A percentile compares a stretch with the other conserved stretches of the same genome.
phyloP scores from a whole-genome alignment of 2,329 filamentous ascomycete species.

The Exophiala xenobiotica region DNA sequence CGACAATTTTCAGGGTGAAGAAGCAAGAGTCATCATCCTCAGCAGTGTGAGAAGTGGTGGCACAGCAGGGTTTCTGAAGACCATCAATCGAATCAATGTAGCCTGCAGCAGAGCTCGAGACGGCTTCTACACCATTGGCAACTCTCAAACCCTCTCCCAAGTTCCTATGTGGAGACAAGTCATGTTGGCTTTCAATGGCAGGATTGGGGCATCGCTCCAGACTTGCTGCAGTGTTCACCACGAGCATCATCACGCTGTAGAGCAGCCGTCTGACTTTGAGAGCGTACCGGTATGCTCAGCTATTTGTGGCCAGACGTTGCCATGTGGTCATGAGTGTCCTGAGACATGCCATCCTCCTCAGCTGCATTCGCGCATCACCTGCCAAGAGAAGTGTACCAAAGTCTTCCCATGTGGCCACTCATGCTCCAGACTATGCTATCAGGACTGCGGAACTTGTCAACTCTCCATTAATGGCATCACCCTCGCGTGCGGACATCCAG shows the following conservation, averaged over 20 bases:
- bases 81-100: slow-evolving; percentile 38
- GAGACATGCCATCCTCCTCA: slow-evolving; percentile 28
- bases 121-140: slow-evolving; percentile 39
- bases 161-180: slow-evolving; percentile 35
- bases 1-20: slow-evolving; percentile 40
- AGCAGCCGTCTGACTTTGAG: slow-evolving; percentile 31
- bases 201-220: slow-evolving; percentile 31
- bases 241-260: slow-evolving; percentile 18
- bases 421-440: slow-evolving; percentile 27
- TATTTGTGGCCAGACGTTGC: slow-evolving; percentile 27
- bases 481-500: slow-evolving; percentile 28
- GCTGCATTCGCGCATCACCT: slow-evolving; percentile 27
- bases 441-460: slow-evolving; percentile 26
- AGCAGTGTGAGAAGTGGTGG: slow-evolving; percentile 36
- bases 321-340: slow-evolving; percentile 31
- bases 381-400: slow-evolving; percentile 25
- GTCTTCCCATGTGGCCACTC: slow-evolving; percentile 25
- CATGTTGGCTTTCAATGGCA: slow-evolving; percentile 27
- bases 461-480: slow-evolving; percentile 5
- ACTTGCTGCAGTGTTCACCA: slow-evolving; percentile 31
- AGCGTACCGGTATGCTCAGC: slow-evolving; percentile 26
- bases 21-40: slow-evolving; percentile 37
- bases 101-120: slow-evolving; percentile 35
- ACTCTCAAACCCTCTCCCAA: slow-evolving; percentile 29
- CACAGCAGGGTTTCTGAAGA: slow-evolving; percentile 35